Conservation (phyloP, 179 eudicot species). For the Spinacia oleracea region DNA sequence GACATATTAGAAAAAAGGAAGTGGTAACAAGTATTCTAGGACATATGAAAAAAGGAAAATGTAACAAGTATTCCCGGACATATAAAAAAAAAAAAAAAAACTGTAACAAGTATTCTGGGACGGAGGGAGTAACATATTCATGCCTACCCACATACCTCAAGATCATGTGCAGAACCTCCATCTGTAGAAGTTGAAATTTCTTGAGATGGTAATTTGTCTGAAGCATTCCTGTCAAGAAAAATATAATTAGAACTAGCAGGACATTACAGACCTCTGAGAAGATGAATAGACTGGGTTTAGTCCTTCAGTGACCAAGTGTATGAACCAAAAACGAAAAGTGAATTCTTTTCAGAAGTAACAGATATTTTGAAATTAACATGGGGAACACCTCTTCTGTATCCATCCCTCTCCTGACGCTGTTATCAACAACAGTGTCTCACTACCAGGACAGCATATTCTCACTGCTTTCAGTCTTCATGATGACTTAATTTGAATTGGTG, state of each 20-base stretch:
- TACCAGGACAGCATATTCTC: neutral
- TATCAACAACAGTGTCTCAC: neutral
- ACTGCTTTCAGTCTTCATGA: neutral
- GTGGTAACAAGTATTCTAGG: too few relatives aligned
- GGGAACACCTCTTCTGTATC: neutral
- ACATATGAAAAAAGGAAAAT: too few relatives aligned
- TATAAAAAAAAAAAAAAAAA: too few relatives aligned
- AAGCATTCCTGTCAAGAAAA: slow-evolving; percentile 43
- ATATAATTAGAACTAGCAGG: slow-evolving; percentile 1
- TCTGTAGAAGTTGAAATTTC: slow-evolving; percentile 45
- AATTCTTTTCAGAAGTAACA: neutral
- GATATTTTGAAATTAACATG: neutral
- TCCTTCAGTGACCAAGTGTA: neutral
- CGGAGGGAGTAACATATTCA: slow-evolving; percentile 11
- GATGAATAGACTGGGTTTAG: neutral
- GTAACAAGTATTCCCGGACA: too few relatives aligned
- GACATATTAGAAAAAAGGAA: too few relatives aligned
- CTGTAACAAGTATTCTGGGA: too few relatives aligned
- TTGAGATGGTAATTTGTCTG: slow-evolving; percentile 43
- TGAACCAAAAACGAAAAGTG: neutral
- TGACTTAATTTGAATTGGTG: neutral
- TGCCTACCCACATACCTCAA: slow-evolving; percentile 58
- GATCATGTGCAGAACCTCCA: slow-evolving; percentile 62
- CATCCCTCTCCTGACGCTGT: neutral
- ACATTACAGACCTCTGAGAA: neutral